Base-by-base conservation (phyloP, 2,329 filamentous ascomycete genomes). In the Hortaea sp. region DNA sequence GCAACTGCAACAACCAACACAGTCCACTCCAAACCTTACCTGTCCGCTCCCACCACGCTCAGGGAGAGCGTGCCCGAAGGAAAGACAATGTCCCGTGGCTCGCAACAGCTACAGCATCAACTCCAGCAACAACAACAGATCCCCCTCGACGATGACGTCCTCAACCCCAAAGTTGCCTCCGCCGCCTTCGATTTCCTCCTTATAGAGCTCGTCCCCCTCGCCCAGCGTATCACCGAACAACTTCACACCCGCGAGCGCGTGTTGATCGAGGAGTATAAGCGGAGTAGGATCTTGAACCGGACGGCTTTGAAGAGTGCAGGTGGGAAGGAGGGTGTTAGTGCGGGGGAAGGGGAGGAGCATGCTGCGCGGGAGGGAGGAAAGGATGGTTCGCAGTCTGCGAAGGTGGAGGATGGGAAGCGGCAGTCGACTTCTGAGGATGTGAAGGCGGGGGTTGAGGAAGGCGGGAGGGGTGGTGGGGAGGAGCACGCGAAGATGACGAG, bases 171-270 rank as follows among this genome's bases (percentile, higher is more conserved):
- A 53, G 47, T 95, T 58, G 84, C 79, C 69, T 80, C 84, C 47
- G 92, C 90, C 41, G 88, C 85, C 64, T 81, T 98, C 59, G 92
- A 98, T 68, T 84, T 98, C 57, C 79, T 98, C 47, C 79, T 98
- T 57, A 97, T 97, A 63, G 92, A 98, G 71, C 79, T 98, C 46
- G 92, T 98, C 11, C 92, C 92, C 35, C 84, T 97, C 73, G 86
- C 90, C 5, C 88, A 94, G 67, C 82, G 92, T 54, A 76, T 97
- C 51, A 82, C 87, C 20, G 78, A 82, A 60, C 83, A 92, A 60
- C 74, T 88, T 4, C 78, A 81, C 48, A 69, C 69, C 29, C 63
- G 67, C 44, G 66, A 75, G 49, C 64, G 72, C 53, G 66, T 67
- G 27, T 50, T 71, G 51, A 47, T 56, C 39, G 58, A 59, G 44